A percentile compares a stretch with the other conserved stretches of the same genome.
phyloP scores from a whole-genome alignment of 2,329 filamentous ascomycete genomes.

The Curvularia sp. region DNA sequence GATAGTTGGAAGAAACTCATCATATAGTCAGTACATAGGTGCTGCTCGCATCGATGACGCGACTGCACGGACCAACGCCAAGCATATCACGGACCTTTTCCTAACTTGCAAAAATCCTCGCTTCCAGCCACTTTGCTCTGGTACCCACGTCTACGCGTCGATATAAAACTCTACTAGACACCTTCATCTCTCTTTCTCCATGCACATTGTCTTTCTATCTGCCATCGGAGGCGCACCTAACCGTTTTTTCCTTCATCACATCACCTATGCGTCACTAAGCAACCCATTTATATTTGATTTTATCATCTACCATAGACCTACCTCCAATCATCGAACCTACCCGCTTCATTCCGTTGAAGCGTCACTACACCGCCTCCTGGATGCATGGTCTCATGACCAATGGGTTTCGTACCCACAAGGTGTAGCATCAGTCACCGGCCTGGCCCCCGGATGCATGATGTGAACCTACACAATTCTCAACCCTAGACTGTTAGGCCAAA shows the following conservation, averaged over 20 bases:
- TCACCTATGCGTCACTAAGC: neutral
- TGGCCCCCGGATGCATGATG: slow-evolving; percentile 19
- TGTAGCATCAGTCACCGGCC: slow-evolving; percentile 18
- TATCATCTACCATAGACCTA: neutral
- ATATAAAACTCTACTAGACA: neutral
- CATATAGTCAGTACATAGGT: slow-evolving; percentile 2
- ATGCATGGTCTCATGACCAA: slow-evolving; percentile 10
- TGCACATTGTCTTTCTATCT: neutral
- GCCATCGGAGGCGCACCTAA: slow-evolving; percentile 12
- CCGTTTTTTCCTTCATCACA: neutral
- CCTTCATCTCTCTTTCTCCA: neutral
- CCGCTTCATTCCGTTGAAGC: neutral
- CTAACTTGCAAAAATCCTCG: slow-evolving; percentile 11
- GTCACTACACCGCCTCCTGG: slow-evolving; percentile 10
- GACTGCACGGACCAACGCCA: slow-evolving; percentile 17
- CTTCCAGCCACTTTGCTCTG: slow-evolving; percentile 1
- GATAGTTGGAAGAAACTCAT: neutral
- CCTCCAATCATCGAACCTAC: neutral
- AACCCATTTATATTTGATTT: no score
- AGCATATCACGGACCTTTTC: slow-evolving; percentile 2
- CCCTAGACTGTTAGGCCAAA: neutral
- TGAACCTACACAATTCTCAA: neutral
- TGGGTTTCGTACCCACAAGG: neutral
- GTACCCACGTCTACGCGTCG: neutral
- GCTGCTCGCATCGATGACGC: slow-evolving; percentile 31